Base-by-base conservation (phyloP, 768 basidiomycete species). In the Hypholoma fasciculare region DNA sequence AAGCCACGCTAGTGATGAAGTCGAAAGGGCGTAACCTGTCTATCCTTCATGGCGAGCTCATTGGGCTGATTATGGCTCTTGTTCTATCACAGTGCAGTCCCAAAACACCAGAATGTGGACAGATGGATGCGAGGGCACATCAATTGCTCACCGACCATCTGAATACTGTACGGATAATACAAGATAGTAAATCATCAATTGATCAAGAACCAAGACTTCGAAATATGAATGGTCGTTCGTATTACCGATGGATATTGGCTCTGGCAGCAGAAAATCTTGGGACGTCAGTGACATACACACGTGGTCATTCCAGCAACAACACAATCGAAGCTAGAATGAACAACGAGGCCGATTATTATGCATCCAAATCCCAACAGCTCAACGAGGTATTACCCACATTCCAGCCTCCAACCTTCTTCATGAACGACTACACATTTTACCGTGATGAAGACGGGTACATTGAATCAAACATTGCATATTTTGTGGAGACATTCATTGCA, bases 141-240 rank as follows among this genome's bases (percentile, higher is more conserved):
- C n/a, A n/a, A n/a, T n/a, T n/a, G n/a, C n/a, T n/a, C n/a, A 65
- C 66, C 1, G 67, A 71, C 47, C 69, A 71, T 20, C 60, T 70
- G 1, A 70, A 70, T 43, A 60, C 69, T 0, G 60, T 65, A 0
- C 49, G 63, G 0, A 47, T 70, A 1, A 62, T 71, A 5, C 50
- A 63, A 1, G 66, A 67, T 44, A 56, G 61, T 23, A 40, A 44
- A 2, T 55, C 65, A 0, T 47, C n/a, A 1, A 49, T 66, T 19
- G 47, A 54, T 36, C 57, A 62, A n/a, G 54, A n/a, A 4, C 38
- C 36, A 0, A 44, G 61, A 0, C 19, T 61, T 4, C 56, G 63
- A 1, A 61, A 47, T 38, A 65, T 67, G 65, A 68, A 66, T 42
- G 63, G 67, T 8, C 34, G 67, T 0, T 66, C 65, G 0, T 68